Base-by-base conservation (phyloP, 2,329 filamentous ascomycete genomes). In the Hymenotorrendiella dingleyae region DNA sequence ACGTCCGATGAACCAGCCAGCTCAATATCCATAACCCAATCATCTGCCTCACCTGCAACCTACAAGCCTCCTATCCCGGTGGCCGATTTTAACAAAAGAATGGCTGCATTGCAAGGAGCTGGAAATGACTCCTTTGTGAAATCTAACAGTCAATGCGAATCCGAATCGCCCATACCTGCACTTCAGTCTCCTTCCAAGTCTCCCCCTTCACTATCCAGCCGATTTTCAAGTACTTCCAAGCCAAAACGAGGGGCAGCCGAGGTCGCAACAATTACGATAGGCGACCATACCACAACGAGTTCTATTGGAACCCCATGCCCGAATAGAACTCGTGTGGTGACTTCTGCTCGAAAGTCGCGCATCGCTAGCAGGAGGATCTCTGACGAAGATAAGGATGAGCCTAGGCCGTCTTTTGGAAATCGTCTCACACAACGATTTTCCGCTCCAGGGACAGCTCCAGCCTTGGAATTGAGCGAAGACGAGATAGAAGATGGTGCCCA, bases 251-350 rank as follows among this genome's bases (percentile, higher is more conserved):
- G 42, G n/a, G 46, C 47, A 40, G 27, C 48, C 28, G 54, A 59
- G 40, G 52, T 53, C n/a, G 59, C 60, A 12, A 62, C 58, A 11
- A 62, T 62, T 28, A 61, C 55, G 3, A 62, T 62, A 40, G 60
- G 58, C 14, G 52, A 60, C 22, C 53, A 59, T 20, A 62, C 57
- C 3, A 45, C 57, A 11, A 61, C 53, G 6, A 60, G 58, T 26
- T 52, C 54, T 14, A 57, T 62, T 41, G 59, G 58, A 9, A 55
- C 50, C 3, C 53, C 54, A 21, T 41, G 35, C 27, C 48, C 50
- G 1, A 61, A 61, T 32, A 49, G 54, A 40, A 36, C 49, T 36
- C 46, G 49, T 23, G 17, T 14, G 17, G 17, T 41, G 7, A 47
- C 30, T 23, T 43, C 44, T 12, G 29, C 47, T 22, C 36, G 40